Conservation (phyloP, 2,329 filamentous ascomycete genomes). For the Verticillium alfalfae region DNA sequence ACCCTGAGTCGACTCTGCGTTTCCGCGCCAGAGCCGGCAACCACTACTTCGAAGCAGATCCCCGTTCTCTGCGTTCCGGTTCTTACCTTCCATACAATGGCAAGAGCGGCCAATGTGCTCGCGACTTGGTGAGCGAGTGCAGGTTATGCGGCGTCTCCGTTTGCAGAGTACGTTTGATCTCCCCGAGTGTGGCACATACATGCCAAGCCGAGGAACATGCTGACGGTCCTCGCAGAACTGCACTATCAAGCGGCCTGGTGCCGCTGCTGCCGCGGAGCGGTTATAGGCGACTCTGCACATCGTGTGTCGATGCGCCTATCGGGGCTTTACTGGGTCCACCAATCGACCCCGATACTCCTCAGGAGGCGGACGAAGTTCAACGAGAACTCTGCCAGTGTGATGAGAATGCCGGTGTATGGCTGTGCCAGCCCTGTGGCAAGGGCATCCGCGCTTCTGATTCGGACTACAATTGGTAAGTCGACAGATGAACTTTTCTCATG, state of each 20-base stretch:
- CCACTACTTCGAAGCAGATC: slow-evolving; percentile 56
- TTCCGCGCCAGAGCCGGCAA: slow-evolving; percentile 52
- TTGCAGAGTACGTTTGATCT: slow-evolving; percentile 61
- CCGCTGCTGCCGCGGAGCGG: slow-evolving; percentile 58
- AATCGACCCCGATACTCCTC: slow-evolving; percentile 35
- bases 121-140: slow-evolving; percentile 82
- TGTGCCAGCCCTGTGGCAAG: slow-evolving; percentile 79
- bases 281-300: slow-evolving; percentile 73
- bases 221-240: slow-evolving; percentile 62
- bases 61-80: slow-evolving; percentile 26
- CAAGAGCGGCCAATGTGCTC: slow-evolving; percentile 73
- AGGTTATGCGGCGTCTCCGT: slow-evolving; percentile 70
- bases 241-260: slow-evolving; percentile 73
- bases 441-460: slow-evolving; percentile 56
- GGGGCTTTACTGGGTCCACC: slow-evolving; percentile 41
- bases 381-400: slow-evolving; percentile 48
- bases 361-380: slow-evolving; percentile 52
- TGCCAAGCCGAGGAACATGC: neutral
- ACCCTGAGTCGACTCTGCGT: slow-evolving; percentile 50
- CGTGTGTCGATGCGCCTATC: slow-evolving; percentile 69
- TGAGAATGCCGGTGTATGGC: slow-evolving; percentile 59
- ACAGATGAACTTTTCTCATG: neutral
- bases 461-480: slow-evolving; percentile 52
- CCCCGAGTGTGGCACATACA: neutral
- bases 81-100: slow-evolving; percentile 36